Evolutionary conservation across 2,329 filamentous ascomycete species (phyloP), one percentile per base, ranked within the genome.

Genomic region (Fusarium sp.): DNA sequence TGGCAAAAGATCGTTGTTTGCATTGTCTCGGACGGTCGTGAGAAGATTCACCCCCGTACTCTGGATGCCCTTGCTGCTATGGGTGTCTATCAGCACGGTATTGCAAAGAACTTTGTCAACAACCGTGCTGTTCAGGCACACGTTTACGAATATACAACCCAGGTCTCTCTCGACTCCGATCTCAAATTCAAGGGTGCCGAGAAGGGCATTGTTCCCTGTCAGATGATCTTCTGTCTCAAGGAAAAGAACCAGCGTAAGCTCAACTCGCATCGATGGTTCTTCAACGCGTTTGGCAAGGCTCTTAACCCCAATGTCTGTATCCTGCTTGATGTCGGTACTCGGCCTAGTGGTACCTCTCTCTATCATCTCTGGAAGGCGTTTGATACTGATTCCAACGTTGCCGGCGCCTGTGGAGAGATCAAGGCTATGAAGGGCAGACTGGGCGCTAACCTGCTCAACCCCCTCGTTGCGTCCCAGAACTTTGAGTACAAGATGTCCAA

Each of bases 401-500:
- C 94, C 0, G 96, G 95, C 44, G 95, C 95, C 25, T 97, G 95
- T 64, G 95, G 95, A 67, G 95, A 99, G 76, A 99, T 99, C 77
- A 97, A 94, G 75, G 95, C 95, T 1, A 96, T 96, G 79, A 96
- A 97, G 76, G 95, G 95, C 7, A 92, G 89, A 67, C 88, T 85
- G 24, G 93, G 92, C 73, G 81, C 88, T 6, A 92, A 94, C 62
- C 83, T 99, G 13, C 81, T 99, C 41, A 99, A 99, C 71, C 95
- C 95, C 0, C 83, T 99, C 6, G 94, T 99, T 13, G 95, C 95
- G 0, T 96, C 93, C 41, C 95, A 99, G 72, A 99, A 99, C 75
- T 99, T 99, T 68, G 95, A 99, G 80, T 99, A 99, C 82, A 99
- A 99, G 78, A 97, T 99, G 92, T 97, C 93, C 36, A 99, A 99